Percentiles rank a stretch among this genome's conserved stretches.
phyloP scores from a whole-genome alignment of 2,329 filamentous ascomycete genomes.

The Pseudogymnoascus sp. region DNA sequence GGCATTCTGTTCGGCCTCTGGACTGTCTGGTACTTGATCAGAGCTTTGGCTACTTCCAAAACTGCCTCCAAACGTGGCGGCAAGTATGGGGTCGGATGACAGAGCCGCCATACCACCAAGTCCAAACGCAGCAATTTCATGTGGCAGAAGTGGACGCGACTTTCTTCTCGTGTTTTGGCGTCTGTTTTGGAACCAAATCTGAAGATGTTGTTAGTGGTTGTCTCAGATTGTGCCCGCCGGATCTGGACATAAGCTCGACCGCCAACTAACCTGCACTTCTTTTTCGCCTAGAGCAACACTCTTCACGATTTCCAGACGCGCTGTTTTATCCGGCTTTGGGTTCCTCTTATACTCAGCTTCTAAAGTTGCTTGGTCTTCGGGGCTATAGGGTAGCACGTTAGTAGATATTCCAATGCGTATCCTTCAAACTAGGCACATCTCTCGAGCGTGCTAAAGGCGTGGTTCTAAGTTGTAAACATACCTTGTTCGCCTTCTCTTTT shows the following conservation, averaged over 20 bases:
- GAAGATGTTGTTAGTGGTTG: slow-evolving; percentile 1
- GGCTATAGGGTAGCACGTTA: slow-evolving; percentile 40
- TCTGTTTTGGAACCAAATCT: slow-evolving; percentile 98
- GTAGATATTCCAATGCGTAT: neutral
- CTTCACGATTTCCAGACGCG: slow-evolving; percentile 73
- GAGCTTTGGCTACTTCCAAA: slow-evolving; percentile 21
- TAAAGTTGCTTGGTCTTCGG: slow-evolving; percentile 80
- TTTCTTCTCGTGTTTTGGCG: slow-evolving; percentile 87
- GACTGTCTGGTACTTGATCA: slow-evolving; percentile 14
- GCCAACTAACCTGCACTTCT: slow-evolving; percentile 74
- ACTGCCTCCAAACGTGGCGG: slow-evolving; percentile 13
- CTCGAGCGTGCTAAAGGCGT: neutral
- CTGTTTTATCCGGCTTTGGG: slow-evolving; percentile 83
- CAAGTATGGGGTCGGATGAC: slow-evolving; percentile 25
- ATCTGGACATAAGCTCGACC: neutral
- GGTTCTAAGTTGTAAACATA: slow-evolving; percentile 33
- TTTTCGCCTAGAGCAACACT: slow-evolving; percentile 87
- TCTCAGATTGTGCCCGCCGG: slow-evolving; percentile 1
- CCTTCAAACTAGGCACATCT: neutral
- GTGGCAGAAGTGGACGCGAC: slow-evolving; percentile 69
- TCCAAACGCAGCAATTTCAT: slow-evolving; percentile 60
- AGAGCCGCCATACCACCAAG: slow-evolving; percentile 34
- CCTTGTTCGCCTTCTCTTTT: slow-evolving; percentile 55
- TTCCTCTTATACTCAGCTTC: slow-evolving; percentile 79
- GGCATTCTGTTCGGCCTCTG: neutral